Conservation (phyloP, 495 filamentous ascomycete genomes). For the Talaromyces proteolyticus region DNA sequence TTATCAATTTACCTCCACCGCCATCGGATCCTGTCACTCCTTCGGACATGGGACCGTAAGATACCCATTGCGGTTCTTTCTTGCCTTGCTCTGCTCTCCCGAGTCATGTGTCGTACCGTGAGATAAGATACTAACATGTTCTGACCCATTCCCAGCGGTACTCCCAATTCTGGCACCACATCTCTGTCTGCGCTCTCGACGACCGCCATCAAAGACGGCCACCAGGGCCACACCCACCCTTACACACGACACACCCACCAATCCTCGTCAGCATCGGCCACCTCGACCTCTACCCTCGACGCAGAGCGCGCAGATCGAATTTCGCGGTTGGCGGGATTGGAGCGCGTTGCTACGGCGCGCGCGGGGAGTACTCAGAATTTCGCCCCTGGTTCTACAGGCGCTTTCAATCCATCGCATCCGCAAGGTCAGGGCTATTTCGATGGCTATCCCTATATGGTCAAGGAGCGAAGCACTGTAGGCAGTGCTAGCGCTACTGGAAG, state of each 20-base stretch:
- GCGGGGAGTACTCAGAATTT: constrained; percentile 31
- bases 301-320: constrained; percentile 92
- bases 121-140: constrained; percentile 5
- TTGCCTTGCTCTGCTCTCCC: constrained; percentile 6
- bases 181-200: constrained; percentile 83
- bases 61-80: constrained; percentile 11
- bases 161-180: constrained; percentile 83
- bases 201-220: constrained; percentile 90
- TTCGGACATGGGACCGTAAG: constrained; percentile 81
- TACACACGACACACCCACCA: constrained; percentile 52
- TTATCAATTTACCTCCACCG: constrained; percentile 82
- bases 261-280: constrained; percentile 40
- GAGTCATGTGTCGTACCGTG: too few relatives aligned
- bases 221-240: constrained; percentile 61
- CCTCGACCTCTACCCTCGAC: constrained; percentile 66
- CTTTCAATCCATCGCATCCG: constrained; percentile 15
- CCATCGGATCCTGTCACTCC: constrained; percentile 84
- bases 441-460: constrained; percentile 45
- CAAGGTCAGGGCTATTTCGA: constrained; percentile 64
- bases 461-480: constrained; percentile 80
- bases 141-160: constrained; percentile 55
- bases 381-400: constrained; percentile 14
- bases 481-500: constrained; percentile 74
- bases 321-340: constrained; percentile 80
- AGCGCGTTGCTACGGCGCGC: constrained; percentile 67